Percentiles rank a stretch among this genome's conserved stretches.
These are phyloP conservation scores for Phlebiopsis flavidoalba DNA, from an alignment of 768 basidiomycete genomes.

Conservation along the genomic window DNA sequence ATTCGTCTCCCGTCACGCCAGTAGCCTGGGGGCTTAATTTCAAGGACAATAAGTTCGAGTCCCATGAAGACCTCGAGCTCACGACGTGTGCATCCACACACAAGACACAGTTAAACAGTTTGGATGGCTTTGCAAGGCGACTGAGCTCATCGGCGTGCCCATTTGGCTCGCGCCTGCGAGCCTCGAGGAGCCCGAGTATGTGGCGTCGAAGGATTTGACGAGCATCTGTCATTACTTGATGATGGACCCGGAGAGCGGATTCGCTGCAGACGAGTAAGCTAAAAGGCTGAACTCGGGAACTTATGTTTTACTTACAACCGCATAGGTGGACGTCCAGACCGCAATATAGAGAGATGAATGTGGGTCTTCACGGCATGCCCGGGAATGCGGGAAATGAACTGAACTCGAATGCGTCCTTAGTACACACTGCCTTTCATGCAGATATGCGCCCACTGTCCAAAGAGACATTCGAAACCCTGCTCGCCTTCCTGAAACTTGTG, in stretches of 20 bases:
- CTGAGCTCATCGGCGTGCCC: constrained; percentile 2
- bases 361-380: background rate
- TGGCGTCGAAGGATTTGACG: background rate
- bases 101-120: background rate
- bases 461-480: background rate
- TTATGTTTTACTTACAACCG: background rate
- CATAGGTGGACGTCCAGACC: background rate
- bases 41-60: background rate
- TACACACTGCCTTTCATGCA: background rate
- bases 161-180: constrained; percentile 1
- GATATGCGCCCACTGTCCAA: background rate
- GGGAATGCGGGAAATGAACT: background rate
- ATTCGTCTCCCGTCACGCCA: background rate
- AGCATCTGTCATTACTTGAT: constrained; percentile 5
- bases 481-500: constrained; percentile 1
- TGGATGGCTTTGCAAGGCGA: constrained; percentile 4
- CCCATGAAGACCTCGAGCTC: background rate
- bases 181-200: background rate
- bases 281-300: background rate
- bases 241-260: constrained; percentile 3
- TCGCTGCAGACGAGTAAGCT: background rate
- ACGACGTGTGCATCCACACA: background rate
- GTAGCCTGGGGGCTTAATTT: background rate
- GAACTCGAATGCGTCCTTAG: background rate
- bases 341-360: constrained; percentile 1